A percentile compares a stretch with the other conserved stretches of the same genome.
phyloP scores from a whole-genome alignment of 2,329 filamentous ascomycete species.

The Pseudogymnoascus sp. region DNA sequence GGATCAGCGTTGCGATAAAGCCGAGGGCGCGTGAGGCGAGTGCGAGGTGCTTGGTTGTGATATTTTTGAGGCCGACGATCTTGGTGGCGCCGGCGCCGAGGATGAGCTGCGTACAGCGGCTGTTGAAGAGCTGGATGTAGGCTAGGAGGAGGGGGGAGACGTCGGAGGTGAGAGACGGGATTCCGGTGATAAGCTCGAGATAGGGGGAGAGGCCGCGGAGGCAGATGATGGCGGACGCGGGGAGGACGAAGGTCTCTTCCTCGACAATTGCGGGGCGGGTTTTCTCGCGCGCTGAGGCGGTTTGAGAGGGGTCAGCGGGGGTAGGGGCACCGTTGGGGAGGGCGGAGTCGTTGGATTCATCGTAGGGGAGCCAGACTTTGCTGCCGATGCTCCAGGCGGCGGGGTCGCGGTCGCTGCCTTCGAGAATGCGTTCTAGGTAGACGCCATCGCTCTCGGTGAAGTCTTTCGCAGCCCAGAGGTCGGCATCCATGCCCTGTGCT shows the following conservation, averaged over 20 bases:
- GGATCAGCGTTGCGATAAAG: constrained; percentile 79
- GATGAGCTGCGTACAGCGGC: constrained; percentile 90
- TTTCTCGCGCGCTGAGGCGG: constrained; percentile 46
- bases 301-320: constrained; percentile 14
- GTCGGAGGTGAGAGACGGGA: constrained; percentile 82
- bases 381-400: constrained; percentile 55
- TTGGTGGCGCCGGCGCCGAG: constrained; percentile 86
- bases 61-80: constrained; percentile 87
- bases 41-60: constrained; percentile 90
- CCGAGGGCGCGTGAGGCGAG: constrained; percentile 82
- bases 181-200: constrained; percentile 70
- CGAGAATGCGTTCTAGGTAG: constrained; percentile 56
- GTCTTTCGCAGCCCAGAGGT: constrained; percentile 72
- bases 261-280: constrained; percentile 69
- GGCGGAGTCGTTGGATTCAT: constrained; percentile 16
- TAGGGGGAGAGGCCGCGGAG: constrained; percentile 76
- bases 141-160: constrained; percentile 72
- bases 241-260: constrained; percentile 75
- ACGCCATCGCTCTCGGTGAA: constrained; percentile 55
- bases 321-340: constrained; percentile 32
- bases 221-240: constrained; percentile 72
- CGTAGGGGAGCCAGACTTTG: constrained; percentile 47
- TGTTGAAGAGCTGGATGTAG: constrained; percentile 90
- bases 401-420: constrained; percentile 63
- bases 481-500: constrained; percentile 68